These are phyloP conservation scores for Senna siamea DNA, from an alignment of 306 rosid genomes.

Conservation along the genomic window DNA sequence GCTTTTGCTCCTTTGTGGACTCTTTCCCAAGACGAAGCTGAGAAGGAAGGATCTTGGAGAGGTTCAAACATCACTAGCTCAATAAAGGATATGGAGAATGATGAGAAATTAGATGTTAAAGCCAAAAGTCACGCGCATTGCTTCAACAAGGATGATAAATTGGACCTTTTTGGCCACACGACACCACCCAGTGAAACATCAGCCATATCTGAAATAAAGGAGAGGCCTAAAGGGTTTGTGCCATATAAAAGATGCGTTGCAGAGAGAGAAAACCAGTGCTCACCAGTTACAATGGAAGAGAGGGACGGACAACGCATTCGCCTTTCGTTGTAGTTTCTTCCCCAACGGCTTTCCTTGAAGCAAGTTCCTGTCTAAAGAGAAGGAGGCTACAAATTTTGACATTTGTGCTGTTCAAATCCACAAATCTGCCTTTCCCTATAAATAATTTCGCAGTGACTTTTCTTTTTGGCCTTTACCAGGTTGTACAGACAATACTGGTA, in stretches of 20 bases:
- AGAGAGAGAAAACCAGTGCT: conserved; percentile 43
- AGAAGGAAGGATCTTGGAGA: no score
- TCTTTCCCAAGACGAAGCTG: not conserved
- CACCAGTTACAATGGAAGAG: conserved; percentile 30
- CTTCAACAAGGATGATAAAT: no score
- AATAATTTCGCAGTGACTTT: not conserved
- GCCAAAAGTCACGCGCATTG: conserved; percentile 14
- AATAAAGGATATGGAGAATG: not conserved
- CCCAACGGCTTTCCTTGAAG: conserved; percentile 20
- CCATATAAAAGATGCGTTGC: conserved; percentile 67
- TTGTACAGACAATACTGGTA: not conserved
- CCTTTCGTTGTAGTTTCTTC: conserved; percentile 51
- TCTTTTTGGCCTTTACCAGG: not conserved
- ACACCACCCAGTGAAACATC: conserved; percentile 32
- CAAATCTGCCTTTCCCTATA: conserved; percentile 12
- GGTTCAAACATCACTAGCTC: conserved; percentile 21
- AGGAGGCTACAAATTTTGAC: conserved; percentile 38
- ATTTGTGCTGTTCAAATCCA: conserved; percentile 41
- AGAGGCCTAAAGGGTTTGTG: conserved; percentile 62
- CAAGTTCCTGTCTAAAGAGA: conserved; percentile 5
- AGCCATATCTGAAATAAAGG: conserved; percentile 38
- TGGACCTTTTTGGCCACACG: conserved; percentile 23
- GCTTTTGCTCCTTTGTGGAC: not conserved
- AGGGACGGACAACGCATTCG: conserved; percentile 51
- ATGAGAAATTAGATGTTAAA: conserved; percentile 20